Conservation (phyloP, 1,139 yeast genomes). For the Sugiyamaella xylanicola region DNA sequence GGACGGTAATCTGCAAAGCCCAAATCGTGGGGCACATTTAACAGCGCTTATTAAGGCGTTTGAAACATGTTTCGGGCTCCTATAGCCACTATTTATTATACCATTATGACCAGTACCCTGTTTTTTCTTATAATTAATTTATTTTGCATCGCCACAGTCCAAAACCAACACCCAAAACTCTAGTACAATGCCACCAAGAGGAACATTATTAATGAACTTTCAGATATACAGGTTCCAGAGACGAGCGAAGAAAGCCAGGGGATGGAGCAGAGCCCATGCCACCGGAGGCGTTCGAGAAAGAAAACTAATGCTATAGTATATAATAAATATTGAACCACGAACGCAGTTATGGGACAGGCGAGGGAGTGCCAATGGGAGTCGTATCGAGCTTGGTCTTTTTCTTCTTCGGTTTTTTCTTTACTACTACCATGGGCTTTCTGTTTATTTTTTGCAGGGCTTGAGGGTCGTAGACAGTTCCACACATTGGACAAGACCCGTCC, state of each 20-base stretch:
- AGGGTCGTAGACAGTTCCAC: slow-evolving; percentile 62
- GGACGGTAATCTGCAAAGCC: neutral
- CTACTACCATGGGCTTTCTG: slow-evolving; percentile 56
- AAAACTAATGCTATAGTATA: too few species aligned
- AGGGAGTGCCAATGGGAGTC: slow-evolving; percentile 12
- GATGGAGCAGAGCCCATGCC: too few species aligned
- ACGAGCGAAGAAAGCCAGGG: too few species aligned
- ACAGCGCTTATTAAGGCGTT: slow-evolving; percentile 4
- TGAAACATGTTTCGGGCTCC: slow-evolving; percentile 13
- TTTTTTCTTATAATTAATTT: neutral
- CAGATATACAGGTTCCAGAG: too few species aligned
- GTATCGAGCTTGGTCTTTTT: slow-evolving; percentile 30
- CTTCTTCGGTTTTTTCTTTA: slow-evolving; percentile 48
- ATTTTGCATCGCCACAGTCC: neutral
- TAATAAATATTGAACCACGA: too few species aligned
- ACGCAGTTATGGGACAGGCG: neutral
- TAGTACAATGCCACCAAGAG: too few species aligned
- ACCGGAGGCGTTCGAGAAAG: too few species aligned
- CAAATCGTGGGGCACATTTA: slow-evolving; percentile 3
- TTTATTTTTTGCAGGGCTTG: slow-evolving; percentile 57
- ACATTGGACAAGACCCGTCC: slow-evolving; percentile 63
- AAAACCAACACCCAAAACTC: too few species aligned
- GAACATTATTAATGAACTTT: too few species aligned
- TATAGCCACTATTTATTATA: neutral
- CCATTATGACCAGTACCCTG: neutral